Evolutionary conservation across 2,329 filamentous ascomycete genomes (phyloP).

Genomic region (Cercospora zeina): DNA sequence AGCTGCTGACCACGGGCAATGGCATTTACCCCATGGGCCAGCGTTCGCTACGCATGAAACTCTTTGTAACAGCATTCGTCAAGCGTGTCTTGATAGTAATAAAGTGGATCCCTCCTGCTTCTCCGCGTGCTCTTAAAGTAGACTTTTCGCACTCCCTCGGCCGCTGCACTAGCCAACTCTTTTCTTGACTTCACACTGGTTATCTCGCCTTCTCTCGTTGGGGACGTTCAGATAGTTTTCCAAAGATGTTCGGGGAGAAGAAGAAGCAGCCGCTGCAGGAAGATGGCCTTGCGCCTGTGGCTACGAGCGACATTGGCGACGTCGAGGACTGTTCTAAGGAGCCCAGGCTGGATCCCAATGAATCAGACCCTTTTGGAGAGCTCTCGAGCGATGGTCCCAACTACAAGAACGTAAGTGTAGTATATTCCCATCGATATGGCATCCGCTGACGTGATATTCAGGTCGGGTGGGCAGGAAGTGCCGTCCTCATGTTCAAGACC

Average conservation of each 20-base stretch:
- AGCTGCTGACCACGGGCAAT: conserved; percentile 11
- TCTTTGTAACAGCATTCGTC: conserved; percentile 14
- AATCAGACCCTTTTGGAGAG: conserved; percentile 29
- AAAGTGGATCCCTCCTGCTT: background rate
- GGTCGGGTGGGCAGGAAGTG: conserved; percentile 47
- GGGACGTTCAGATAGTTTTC: too few species aligned
- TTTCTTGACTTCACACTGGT: background rate
- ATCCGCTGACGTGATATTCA: conserved; percentile 1
- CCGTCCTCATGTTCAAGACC: conserved; percentile 49
- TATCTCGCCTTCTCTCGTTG: background rate
- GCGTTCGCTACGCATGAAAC: conserved; percentile 1
- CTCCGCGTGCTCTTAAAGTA: conserved; percentile 9
- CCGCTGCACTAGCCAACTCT: conserved; percentile 15
- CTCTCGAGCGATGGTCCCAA: conserved; percentile 25
- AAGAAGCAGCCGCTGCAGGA: conserved; percentile 8
- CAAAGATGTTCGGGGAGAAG: conserved; percentile 18
- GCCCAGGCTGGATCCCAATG: conserved; percentile 6
- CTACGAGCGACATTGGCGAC: conserved; percentile 24
- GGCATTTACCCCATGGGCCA: conserved; percentile 18
- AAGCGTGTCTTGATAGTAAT: conserved; percentile 1
- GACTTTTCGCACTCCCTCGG: conserved; percentile 8
- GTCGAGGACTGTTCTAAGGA: conserved; percentile 19
- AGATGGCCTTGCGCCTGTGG: conserved; percentile 23
- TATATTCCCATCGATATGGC: background rate
- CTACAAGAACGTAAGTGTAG: conserved; percentile 32